Conservation (phyloP, 2,329 filamentous ascomycete genomes). For the Colletotrichum aenigma region DNA sequence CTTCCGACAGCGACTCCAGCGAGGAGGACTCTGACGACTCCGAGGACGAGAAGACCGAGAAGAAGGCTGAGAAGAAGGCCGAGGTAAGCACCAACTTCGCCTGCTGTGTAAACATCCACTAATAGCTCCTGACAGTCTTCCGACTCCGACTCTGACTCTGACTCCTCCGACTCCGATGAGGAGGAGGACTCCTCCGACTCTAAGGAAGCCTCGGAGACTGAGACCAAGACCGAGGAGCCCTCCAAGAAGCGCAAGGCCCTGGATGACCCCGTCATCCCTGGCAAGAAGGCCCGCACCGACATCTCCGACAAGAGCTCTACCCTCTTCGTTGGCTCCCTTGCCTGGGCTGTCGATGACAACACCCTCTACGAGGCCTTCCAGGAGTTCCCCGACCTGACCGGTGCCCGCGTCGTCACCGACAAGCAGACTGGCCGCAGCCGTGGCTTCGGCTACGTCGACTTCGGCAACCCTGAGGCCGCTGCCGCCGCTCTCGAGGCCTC, state of each 20-base stretch:
- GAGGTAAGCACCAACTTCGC: constrained; percentile 11
- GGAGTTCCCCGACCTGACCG: constrained; percentile 73
- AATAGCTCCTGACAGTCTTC: constrained; percentile 10
- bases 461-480: constrained; percentile 69
- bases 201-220: constrained; percentile 35
- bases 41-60: constrained; percentile 30
- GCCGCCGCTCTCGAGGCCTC: constrained; percentile 76
- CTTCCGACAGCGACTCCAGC: constrained; percentile 32
- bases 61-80: constrained; percentile 23
- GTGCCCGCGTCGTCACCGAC: constrained; percentile 83
- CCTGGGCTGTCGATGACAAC: constrained; percentile 89
- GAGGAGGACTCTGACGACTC: constrained; percentile 28
- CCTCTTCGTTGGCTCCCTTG: constrained; percentile 88
- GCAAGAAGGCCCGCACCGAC: constrained; percentile 74
- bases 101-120: neutral
- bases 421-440: constrained; percentile 82
- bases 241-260: constrained; percentile 74
- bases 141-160: constrained; percentile 38
- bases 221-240: constrained; percentile 52
- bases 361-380: constrained; percentile 82
- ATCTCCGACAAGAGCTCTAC: constrained; percentile 59
- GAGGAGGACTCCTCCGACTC: constrained; percentile 36
- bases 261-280: constrained; percentile 43
- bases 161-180: constrained; percentile 36
- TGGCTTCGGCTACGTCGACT: constrained; percentile 95